A percentile compares a stretch with the other conserved stretches of the same genome.
These are phyloP conservation scores for Parmelia sp. DNA, from an alignment of 495 filamentous ascomycete species.

Conservation along the genomic window DNA sequence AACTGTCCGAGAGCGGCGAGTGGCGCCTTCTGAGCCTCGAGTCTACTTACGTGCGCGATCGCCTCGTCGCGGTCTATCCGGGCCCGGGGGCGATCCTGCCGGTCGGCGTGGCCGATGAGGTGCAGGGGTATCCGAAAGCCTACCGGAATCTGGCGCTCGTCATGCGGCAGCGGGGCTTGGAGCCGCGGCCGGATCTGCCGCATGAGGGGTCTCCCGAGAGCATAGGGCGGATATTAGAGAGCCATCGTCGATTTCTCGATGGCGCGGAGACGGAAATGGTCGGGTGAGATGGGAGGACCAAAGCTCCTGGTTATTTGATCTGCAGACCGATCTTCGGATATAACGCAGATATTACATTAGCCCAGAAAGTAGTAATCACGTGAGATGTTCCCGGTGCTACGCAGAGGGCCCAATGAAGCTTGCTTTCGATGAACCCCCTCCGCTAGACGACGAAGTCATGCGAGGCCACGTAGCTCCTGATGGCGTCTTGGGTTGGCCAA, in stretches of 20 bases:
- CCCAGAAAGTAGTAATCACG: too few relatives aligned
- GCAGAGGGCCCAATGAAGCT: too few relatives aligned
- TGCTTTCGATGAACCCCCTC: too few relatives aligned
- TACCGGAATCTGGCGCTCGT: slow-evolving; percentile 13
- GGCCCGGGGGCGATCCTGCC: background rate
- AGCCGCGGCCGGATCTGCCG: slow-evolving; percentile 14
- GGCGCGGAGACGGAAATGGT: background rate
- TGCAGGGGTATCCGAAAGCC: slow-evolving; percentile 10
- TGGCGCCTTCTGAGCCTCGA: slow-evolving; percentile 14
- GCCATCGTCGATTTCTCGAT: slow-evolving; percentile 4
- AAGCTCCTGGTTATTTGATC: background rate
- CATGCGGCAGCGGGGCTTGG: slow-evolving; percentile 8
- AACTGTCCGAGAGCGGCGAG: slow-evolving; percentile 3
- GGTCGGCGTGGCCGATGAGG: background rate
- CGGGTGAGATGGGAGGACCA: background rate
- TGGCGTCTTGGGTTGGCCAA: too few relatives aligned
- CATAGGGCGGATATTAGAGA: background rate
- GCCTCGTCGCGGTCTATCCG: slow-evolving; percentile 11
- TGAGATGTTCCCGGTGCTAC: too few relatives aligned
- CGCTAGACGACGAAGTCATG: too few relatives aligned
- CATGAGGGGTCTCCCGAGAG: slow-evolving; percentile 5
- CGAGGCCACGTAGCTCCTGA: too few relatives aligned
- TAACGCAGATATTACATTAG: too few relatives aligned
- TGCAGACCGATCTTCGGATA: slow-evolving; percentile 1
- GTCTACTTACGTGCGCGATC: slow-evolving; percentile 16